Percentiles rank a stretch among this genome's conserved stretches.
These are phyloP conservation scores for Linnemannia elongata DNA, from an alignment of 192 early-diverging fungal genomes.

Conservation along the genomic window DNA sequence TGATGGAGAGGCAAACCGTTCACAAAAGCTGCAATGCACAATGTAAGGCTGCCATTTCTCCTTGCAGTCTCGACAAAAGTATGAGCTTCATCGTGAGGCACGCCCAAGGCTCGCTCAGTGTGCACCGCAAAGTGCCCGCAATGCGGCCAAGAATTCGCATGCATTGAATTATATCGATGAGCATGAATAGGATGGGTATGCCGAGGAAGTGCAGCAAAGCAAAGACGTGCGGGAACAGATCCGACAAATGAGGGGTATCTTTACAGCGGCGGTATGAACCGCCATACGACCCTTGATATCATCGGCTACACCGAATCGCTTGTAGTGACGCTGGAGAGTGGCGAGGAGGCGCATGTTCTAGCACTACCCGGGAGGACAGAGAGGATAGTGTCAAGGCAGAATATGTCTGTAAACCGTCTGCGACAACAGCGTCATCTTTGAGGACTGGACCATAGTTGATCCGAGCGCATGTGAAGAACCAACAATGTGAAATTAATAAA, in stretches of 20 bases:
- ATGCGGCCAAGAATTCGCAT: neutral
- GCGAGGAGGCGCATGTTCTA: slow-evolving; percentile 10
- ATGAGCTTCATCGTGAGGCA: slow-evolving; percentile 13
- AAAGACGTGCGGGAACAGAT: slow-evolving; percentile 18
- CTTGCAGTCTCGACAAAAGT: slow-evolving; percentile 17
- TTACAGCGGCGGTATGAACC: slow-evolving; percentile 13
- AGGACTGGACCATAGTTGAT: neutral
- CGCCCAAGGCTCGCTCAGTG: neutral
- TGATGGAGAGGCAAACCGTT: slow-evolving; percentile 23
- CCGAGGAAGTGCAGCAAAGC: slow-evolving; percentile 16
- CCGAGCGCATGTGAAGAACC: too few relatives aligned
- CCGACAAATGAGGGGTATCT: slow-evolving; percentile 12
- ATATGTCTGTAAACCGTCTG: slow-evolving; percentile 6
- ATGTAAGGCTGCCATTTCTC: neutral
- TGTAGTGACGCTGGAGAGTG: slow-evolving; percentile 11
- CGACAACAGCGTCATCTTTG: neutral
- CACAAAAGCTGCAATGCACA: slow-evolving; percentile 7
- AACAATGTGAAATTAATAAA: too few relatives aligned
- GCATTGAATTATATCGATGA: slow-evolving; percentile 12
- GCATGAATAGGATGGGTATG: slow-evolving; percentile 12
- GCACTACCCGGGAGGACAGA: slow-evolving; percentile 13
- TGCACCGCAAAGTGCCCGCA: slow-evolving; percentile 11
- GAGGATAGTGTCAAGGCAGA: slow-evolving; percentile 21
- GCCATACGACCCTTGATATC: slow-evolving; percentile 13
- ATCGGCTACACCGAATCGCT: slow-evolving; percentile 10